These are phyloP conservation scores for Clavariopsis aquatica DNA, from an alignment of 495 filamentous ascomycete species.

Conservation along the genomic window DNA sequence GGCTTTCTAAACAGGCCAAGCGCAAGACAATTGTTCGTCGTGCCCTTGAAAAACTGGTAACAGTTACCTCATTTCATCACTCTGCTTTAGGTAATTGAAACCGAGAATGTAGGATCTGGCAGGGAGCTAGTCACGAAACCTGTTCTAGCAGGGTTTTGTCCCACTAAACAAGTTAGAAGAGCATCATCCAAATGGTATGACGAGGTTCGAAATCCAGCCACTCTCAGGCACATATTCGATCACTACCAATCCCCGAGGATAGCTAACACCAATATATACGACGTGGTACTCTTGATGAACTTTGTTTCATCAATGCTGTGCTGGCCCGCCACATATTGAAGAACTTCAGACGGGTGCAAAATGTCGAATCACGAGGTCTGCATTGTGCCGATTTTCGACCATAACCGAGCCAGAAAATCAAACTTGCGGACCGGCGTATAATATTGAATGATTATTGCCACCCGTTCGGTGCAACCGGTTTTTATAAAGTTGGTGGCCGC, in stretches of 20 bases:
- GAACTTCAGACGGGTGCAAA: neutral
- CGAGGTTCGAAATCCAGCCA: too few relatives aligned
- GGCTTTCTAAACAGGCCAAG: too few relatives aligned
- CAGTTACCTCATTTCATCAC: too few relatives aligned
- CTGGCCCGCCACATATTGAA: neutral
- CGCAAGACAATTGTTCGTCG: too few relatives aligned
- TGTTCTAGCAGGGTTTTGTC: too few relatives aligned
- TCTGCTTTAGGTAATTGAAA: too few relatives aligned
- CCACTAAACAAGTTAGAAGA: neutral
- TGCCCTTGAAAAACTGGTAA: too few relatives aligned
- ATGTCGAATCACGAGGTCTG: neutral
- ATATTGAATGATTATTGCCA: neutral
- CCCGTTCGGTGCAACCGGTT: neutral
- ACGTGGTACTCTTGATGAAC: neutral
- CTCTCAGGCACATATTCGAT: too few relatives aligned
- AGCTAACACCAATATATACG: neutral
- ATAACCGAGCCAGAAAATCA: neutral
- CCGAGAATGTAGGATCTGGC: too few relatives aligned
- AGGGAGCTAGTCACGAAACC: too few relatives aligned
- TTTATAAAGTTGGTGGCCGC: neutral
- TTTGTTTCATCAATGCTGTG: neutral
- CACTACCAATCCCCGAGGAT: too few relatives aligned
- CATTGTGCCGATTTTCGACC: neutral
- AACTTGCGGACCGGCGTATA: neutral
- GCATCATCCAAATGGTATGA: neutral